Percentiles rank a stretch among this genome's conserved stretches.
Evolutionary conservation across 2,329 filamentous ascomycete species (phyloP).

Genomic region (Pseudogymnoascus sp.): DNA sequence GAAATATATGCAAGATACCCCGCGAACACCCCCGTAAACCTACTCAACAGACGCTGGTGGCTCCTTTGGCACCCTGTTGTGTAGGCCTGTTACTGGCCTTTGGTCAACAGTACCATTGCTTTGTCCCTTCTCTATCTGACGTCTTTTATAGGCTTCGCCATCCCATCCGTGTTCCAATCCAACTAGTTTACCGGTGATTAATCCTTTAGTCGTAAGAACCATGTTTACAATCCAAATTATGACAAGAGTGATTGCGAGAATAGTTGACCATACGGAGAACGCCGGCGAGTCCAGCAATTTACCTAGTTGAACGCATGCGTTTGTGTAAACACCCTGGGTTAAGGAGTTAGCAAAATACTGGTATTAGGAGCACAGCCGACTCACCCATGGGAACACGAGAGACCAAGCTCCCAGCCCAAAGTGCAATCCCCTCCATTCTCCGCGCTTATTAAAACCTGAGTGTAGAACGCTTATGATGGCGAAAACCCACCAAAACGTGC

Average conservation of each 20-base stretch:
- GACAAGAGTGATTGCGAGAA: slow-evolving; percentile 30
- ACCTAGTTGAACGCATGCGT: slow-evolving; percentile 32
- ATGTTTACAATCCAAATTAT: slow-evolving; percentile 29
- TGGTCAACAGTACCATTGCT: not conserved
- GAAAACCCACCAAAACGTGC: slow-evolving; percentile 37
- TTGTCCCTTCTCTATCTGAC: not conserved
- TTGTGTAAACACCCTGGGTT: slow-evolving; percentile 34
- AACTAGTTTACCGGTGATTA: slow-evolving; percentile 28
- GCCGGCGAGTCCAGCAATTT: slow-evolving; percentile 33
- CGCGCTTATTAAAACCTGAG: slow-evolving; percentile 21
- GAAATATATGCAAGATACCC: not conserved
- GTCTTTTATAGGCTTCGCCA: slow-evolving; percentile 22
- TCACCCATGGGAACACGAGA: slow-evolving; percentile 35
- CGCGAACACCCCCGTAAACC: not conserved
- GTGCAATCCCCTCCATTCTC: slow-evolving; percentile 18
- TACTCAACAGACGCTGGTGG: not conserved
- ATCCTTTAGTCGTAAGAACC: slow-evolving; percentile 28
- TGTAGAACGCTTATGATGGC: slow-evolving; percentile 31
- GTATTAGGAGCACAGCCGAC: slow-evolving; percentile 12
- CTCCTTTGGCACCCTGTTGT: not conserved
- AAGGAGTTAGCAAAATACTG: not conserved
- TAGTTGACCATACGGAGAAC: slow-evolving; percentile 34
- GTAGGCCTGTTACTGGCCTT: not conserved
- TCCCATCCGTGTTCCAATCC: slow-evolving; percentile 27
- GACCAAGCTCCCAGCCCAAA: slow-evolving; percentile 32